A percentile compares a stretch with the other conserved stretches of the same genome.
Conservation (phyloP, 108 stramenopile genomes). For the Mayamaea pseudoterrestris region DNA sequence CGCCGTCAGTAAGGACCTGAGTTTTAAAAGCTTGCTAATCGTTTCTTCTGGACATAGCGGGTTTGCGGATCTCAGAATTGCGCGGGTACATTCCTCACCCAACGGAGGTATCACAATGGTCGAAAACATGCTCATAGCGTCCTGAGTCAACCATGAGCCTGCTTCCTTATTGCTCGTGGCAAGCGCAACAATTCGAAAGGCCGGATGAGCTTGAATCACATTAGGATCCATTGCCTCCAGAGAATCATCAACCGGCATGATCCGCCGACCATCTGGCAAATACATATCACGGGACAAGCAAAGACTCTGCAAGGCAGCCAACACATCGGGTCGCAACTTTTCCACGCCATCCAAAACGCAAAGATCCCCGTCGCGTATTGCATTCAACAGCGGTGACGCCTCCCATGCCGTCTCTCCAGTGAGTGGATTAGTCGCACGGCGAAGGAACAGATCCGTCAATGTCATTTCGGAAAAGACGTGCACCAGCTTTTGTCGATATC, state of each 20-base stretch:
- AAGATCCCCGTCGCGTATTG: constrained; percentile 43
- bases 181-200: constrained; percentile 3
- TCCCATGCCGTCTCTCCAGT: constrained; percentile 69
- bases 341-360: constrained; percentile 77
- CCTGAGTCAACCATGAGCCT: constrained; percentile 9
- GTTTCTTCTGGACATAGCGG: not conserved
- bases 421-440: constrained; percentile 48
- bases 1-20: constrained; percentile 7
- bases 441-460: constrained; percentile 58
- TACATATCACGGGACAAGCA: constrained; percentile 33
- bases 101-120: constrained; percentile 9
- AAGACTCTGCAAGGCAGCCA: constrained; percentile 22
- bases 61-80: constrained; percentile 9
- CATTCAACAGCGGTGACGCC: constrained; percentile 53
- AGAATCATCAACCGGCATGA: constrained; percentile 64
- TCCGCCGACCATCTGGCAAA: constrained; percentile 1
- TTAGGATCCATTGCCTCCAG: constrained; percentile 2
- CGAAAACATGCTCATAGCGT: constrained; percentile 17
- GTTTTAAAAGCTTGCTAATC: constrained; percentile 8
- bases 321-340: constrained; percentile 46
- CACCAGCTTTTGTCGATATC: constrained; percentile 40
- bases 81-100: constrained; percentile 11
- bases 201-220: constrained; percentile 5
- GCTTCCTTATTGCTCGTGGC: constrained; percentile 1
- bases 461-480: constrained; percentile 65